Base-by-base conservation (phyloP, 192 early-diverging fungal species). In the Coemansia sp. region DNA sequence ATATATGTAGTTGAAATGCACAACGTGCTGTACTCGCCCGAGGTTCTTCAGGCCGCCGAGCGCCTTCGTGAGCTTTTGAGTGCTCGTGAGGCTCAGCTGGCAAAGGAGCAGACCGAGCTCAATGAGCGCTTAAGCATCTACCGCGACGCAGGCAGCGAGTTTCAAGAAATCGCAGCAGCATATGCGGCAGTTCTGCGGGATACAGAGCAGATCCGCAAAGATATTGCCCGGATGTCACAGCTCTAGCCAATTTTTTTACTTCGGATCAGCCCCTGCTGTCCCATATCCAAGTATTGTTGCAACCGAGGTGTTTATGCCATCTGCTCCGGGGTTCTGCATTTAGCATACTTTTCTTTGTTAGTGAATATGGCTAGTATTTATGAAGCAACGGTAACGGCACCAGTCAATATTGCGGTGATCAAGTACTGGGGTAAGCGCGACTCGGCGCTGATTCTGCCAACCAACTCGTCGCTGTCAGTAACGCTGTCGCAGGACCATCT, bases 401-500 rank as follows among this genome's bases (percentile, higher is more conserved):
- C 97, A 46, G 96, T 99, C 62, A 99, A 99, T 80, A 99, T 99
- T 75, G 97, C 97, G 36, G 94, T 97, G 37, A 88, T 99, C 80
- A 97, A 97, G 84, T 97, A 97, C 79, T 97, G 94, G 96, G 97
- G 95, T 54, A 99, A 99, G 83, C 86, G 95, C 42, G 88, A 94
- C 64, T 85, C 86, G 34, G 66, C 80, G 31, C 82, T 98, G 47
- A 90, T 95, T 63, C 84, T 99, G 36, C 97, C 97, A 8, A 99
- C 93, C 47, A 99, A 99, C 83, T 91, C 90, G 21, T 98, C 95
- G 20, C 88, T 99, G 34, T 96, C 93, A 10, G 87, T 94, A 39
- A 99, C 97, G 8, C 88, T 99, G 14, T 92, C 90, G 26, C 93
- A 96, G 74, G 95, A 98, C 72, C 85, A 95, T 62, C 88, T 99